Conservation (phyloP, 495 filamentous ascomycete genomes). For the Aspergillus egyptiacus region DNA sequence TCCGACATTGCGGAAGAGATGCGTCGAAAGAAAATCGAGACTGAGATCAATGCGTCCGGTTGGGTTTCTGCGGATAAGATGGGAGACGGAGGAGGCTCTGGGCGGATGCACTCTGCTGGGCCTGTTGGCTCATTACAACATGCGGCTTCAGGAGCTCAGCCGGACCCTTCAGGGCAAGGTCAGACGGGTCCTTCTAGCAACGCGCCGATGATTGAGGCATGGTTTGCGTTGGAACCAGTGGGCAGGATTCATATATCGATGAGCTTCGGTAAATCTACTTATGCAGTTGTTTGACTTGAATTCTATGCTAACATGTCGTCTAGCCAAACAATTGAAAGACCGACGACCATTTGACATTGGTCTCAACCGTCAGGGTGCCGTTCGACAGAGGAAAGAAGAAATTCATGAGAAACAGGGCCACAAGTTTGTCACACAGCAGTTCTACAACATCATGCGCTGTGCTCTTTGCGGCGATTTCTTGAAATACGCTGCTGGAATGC, state of each 20-base stretch:
- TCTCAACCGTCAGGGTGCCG: constrained; percentile 89
- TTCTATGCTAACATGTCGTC: constrained; percentile 29
- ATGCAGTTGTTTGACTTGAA: not conserved
- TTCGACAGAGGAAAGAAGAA: constrained; percentile 94
- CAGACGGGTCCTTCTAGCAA: constrained; percentile 25
- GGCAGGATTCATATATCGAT: constrained; percentile 82
- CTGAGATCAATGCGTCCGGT: constrained; percentile 80
- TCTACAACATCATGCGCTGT: constrained; percentile 99
- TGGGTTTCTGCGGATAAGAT: constrained; percentile 98
- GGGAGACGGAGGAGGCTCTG: constrained; percentile 48
- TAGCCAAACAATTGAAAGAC: constrained; percentile 63
- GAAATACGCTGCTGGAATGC: constrained; percentile 97
- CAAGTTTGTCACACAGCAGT: constrained; percentile 96
- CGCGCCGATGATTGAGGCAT: constrained; percentile 73
- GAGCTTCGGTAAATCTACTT: constrained; percentile 64
- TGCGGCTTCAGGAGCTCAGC: constrained; percentile 20
- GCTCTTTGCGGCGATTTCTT: constrained; percentile 96
- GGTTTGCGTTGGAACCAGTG: constrained; percentile 94
- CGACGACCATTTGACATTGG: constrained; percentile 75
- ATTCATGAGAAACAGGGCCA: constrained; percentile 97
- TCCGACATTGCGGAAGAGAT: constrained; percentile 97
- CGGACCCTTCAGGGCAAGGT: constrained; percentile 19
- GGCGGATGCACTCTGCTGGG: constrained; percentile 41
- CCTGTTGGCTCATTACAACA: constrained; percentile 30
- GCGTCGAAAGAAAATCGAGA: constrained; percentile 93